phyloP scores from a whole-genome alignment of 129 eudicot genomes.

The Erigeron canadensis region DNA sequence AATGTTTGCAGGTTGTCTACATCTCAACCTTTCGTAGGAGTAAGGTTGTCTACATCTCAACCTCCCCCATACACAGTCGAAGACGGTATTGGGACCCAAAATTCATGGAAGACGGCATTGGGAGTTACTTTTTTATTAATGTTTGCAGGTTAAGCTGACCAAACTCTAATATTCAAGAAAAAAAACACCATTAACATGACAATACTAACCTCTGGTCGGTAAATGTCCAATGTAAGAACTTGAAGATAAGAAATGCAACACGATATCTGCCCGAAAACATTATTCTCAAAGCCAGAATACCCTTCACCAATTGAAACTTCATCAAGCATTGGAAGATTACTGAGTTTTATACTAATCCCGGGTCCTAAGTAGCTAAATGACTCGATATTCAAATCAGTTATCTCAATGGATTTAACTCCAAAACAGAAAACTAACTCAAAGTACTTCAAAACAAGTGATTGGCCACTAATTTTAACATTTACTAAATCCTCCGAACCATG shows the following conservation, averaged over 20 bases:
- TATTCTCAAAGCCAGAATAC: slow-evolving; percentile 52
- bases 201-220: slow-evolving; percentile 50
- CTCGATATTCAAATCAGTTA: slow-evolving; percentile 41
- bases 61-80: no score
- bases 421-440: slow-evolving; percentile 48
- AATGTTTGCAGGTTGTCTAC: background rate
- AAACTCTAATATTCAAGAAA: background rate
- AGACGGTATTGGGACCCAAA: no score
- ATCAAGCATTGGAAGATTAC: slow-evolving; percentile 49
- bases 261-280: slow-evolving; percentile 56
- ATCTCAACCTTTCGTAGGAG: no score
- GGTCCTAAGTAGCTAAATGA: slow-evolving; percentile 54
- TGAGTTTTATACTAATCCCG: slow-evolving; percentile 35
- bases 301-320: slow-evolving; percentile 54
- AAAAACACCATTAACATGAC: slow-evolving; percentile 1
- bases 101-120: no score
- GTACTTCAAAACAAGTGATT: slow-evolving; percentile 41
- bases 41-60: no score
- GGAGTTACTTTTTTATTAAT: no score
- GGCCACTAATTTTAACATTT: slow-evolving; percentile 41
- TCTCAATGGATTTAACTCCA: slow-evolving; percentile 43
- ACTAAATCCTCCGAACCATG: slow-evolving; percentile 49
- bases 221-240: slow-evolving; percentile 54
- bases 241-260: slow-evolving; percentile 50
- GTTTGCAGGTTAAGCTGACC: background rate